Evolutionary conservation across 495 filamentous ascomycete genomes (phyloP).

Genomic region (Tuber magnatum): DNA sequence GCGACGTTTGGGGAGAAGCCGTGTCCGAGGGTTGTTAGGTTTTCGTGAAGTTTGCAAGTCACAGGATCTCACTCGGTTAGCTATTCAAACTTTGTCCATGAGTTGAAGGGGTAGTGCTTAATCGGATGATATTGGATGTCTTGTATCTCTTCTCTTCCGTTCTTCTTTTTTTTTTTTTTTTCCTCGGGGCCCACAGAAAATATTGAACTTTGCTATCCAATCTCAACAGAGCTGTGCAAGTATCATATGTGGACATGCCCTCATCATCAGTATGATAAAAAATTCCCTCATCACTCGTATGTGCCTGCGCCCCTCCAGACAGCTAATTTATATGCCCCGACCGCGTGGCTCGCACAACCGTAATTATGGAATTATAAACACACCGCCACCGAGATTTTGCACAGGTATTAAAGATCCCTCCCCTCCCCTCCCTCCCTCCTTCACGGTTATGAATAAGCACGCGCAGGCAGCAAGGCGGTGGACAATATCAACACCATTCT

Average conservation of each 20-base stretch:
- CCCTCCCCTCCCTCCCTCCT: too few relatives aligned
- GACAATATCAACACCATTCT: not conserved
- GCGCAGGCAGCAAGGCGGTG: too few relatives aligned
- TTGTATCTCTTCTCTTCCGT: conserved; percentile 4
- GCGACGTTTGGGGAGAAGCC: conserved; percentile 13
- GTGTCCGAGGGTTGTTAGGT: conserved; percentile 13
- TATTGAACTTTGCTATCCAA: not conserved
- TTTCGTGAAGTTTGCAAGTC: not conserved
- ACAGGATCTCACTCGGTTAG: conserved; percentile 4
- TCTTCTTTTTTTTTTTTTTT: conserved; percentile 9
- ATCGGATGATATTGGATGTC: not conserved
- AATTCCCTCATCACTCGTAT: not conserved
- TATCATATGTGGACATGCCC: not conserved
- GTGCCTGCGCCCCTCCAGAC: not conserved
- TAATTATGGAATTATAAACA: too few relatives aligned
- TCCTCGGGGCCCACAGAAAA: not conserved
- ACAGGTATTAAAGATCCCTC: not conserved
- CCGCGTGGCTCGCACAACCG: not conserved
- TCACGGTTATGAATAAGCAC: not conserved
- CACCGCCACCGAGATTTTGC: not conserved
- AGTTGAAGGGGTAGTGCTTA: not conserved
- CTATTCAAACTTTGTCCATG: not conserved
- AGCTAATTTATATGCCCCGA: not conserved
- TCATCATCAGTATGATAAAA: not conserved
- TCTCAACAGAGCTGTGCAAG: not conserved